Evolutionary conservation across 2,329 filamentous ascomycete species (phyloP).

Genomic region (Stemphylium beticola): DNA sequence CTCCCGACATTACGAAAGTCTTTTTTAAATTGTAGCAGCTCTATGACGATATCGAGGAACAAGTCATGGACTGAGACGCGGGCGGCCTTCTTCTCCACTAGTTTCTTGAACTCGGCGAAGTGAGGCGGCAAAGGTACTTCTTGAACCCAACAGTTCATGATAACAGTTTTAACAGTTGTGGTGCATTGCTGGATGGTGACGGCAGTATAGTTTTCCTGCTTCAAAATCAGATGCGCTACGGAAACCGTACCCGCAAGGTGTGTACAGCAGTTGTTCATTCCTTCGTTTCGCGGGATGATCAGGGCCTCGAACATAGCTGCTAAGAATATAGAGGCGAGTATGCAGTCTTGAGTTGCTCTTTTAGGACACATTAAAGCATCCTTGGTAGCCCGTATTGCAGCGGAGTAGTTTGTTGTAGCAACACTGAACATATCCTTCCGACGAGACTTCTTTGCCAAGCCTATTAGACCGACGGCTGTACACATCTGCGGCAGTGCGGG

Average conservation of each 20-base stretch:
- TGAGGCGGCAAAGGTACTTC: conserved; percentile 25
- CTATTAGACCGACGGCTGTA: conserved; percentile 34
- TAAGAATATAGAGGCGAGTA: conserved; percentile 33
- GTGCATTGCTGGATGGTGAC: conserved; percentile 21
- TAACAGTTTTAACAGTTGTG: conserved; percentile 27
- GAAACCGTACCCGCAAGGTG: conserved; percentile 38
- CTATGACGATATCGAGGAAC: conserved; percentile 27
- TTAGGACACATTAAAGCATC: conserved; percentile 20
- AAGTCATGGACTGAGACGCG: conserved; percentile 15
- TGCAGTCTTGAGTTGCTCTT: conserved; percentile 23
- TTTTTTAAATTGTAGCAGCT: conserved; percentile 25
- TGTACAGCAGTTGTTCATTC: conserved; percentile 31
- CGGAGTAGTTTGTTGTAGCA: conserved; percentile 29
- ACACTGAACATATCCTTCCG: conserved; percentile 20
- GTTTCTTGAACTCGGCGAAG: conserved; percentile 21
- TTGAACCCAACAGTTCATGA: conserved; percentile 38
- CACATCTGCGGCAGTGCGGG: conserved; percentile 26
- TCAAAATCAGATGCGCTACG: conserved; percentile 29
- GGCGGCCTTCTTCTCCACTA: conserved; percentile 13
- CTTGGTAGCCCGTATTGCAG: conserved; percentile 33
- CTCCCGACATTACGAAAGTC: conserved; percentile 5
- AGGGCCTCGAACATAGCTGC: conserved; percentile 39
- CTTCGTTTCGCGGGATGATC: conserved; percentile 20
- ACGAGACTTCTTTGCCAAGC: conserved; percentile 26
- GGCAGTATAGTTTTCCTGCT: conserved; percentile 18